Conservation (phyloP, 2,329 filamentous ascomycete species). For the Fusarium oxysporum region DNA sequence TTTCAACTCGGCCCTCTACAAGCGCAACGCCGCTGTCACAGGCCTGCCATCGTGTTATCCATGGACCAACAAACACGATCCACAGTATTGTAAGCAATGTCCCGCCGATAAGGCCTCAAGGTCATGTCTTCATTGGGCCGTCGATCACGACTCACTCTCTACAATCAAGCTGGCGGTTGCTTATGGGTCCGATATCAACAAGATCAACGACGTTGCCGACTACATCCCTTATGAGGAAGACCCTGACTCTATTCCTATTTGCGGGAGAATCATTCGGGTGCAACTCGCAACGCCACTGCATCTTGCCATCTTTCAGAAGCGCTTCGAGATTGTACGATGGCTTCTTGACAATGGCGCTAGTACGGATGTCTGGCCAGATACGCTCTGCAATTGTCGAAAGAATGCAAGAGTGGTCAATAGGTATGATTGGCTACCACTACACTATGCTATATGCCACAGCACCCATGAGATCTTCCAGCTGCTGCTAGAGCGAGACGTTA, state of each 20-base stretch:
- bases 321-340: neutral
- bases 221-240: neutral
- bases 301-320: neutral
- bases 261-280: neutral
- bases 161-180: neutral
- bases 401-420: too few species aligned
- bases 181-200: neutral
- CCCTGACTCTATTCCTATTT: neutral
- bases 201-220: neutral
- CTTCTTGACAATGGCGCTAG: neutral
- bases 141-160: neutral
- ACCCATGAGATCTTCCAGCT: neutral
- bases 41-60: neutral
- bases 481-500: neutral
- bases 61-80: neutral
- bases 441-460: neutral
- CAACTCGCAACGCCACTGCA: neutral
- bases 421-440: neutral
- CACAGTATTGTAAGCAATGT: neutral
- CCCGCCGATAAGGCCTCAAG: accelerated
- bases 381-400: neutral
- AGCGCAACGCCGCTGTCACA: neutral
- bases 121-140: neutral
- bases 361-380: neutral
- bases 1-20: neutral